Base-by-base conservation (phyloP, 768 basidiomycete species). In the Hydnomerulius pinastri region DNA sequence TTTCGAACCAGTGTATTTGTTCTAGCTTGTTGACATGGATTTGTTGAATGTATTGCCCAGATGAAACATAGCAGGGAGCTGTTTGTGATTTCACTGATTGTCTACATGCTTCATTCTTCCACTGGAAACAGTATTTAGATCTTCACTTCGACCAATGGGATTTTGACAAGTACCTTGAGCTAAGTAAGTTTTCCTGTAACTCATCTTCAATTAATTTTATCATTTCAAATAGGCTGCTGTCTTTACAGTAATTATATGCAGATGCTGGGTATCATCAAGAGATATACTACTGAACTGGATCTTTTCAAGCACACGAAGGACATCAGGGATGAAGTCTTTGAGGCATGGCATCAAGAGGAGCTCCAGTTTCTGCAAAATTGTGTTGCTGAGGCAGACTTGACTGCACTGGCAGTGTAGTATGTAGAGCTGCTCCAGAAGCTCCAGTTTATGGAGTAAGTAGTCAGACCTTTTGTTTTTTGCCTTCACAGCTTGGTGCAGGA, bases 181-280 rank as follows among this genome's bases (percentile, higher is more conserved):
- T 49, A 20, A 53, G 49, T 49, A 29, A 1, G n/a, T 53, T 6
- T 27, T 11, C 39, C 35, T 32, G 10, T 10, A 11, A 11, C 11
- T 32, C 30, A 32, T 32, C 3, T 11, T 32, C 3, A 25, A n/a
- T 17, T 17, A 17, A 6, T 5, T 17, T 35, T 6, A 17, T 35
- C 6, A 17, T 15, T 3, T 33, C 17, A 15, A 6, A 33, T n/a
- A 28, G 36, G 35, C 30, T 17, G 23, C 24, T 62, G 60, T 28
- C 36, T 58, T 5, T 25, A n/a, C 17, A 42, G 55, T 12, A 59
- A 56, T 35, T 63, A 61, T 47, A 50, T 45, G 25, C 55, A 61
- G 30, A 57, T 57, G 4, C 44, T 59, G 9, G 1, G 29, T 2
- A 55, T 59, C n/a, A 25, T 58, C 13, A 21, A 20, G 18, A 28